Evolutionary conservation across 2,329 filamentous ascomycete genomes (phyloP), one percentile per base, ranked within the genome.

Genomic region (Camillea tinctor): DNA sequence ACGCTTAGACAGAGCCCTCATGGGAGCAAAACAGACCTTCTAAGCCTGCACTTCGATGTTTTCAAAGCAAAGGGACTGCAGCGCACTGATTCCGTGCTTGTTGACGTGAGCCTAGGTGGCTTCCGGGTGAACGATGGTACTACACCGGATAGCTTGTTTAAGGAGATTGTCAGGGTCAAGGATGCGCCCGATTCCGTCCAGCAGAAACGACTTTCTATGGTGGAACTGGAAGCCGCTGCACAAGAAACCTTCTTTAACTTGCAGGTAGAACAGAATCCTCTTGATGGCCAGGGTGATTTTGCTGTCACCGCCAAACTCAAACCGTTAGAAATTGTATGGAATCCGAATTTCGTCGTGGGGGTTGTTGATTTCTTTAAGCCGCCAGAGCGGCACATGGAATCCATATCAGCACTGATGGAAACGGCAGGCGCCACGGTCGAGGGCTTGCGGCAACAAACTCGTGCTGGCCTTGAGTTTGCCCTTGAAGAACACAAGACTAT

Each of bases 401-500:
- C 95, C 9, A 97, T 99, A 68, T 90, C 88, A 13, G 96, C 95
- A 1, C 82, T 99, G 58, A 92, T 99, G 88, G 96, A 99, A 75
- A 92, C 90, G 52, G 95, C 95, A 4, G 93, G 95, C 22, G 94
- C 94, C 1, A 99, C 95, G 0, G 94, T 99, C 0, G 94, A 99
- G 75, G 94, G 93, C 7, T 82, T 99, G 60, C 86, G 96, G 36
- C 93, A 98, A 73, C 96, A 99, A 77, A 99, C 96, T 4, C 86
- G 96, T 73, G 94, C 95, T 54, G 94, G 95, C 23, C 84, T 99
- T 36, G 93, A 99, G 75, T 99, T 97, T 76, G 96, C 95, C 0
- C 80, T 99, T 2, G 91, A 97, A 70, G 96, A 99, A 73, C 95
- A 99, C 81, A 98, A 97, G 80, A 98, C 95, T 1, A 89, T 99